Percentiles rank a stretch among this genome's conserved stretches.
These are phyloP conservation scores for Urtica urens DNA, from an alignment of 306 rosid genomes.

Conservation along the genomic window DNA sequence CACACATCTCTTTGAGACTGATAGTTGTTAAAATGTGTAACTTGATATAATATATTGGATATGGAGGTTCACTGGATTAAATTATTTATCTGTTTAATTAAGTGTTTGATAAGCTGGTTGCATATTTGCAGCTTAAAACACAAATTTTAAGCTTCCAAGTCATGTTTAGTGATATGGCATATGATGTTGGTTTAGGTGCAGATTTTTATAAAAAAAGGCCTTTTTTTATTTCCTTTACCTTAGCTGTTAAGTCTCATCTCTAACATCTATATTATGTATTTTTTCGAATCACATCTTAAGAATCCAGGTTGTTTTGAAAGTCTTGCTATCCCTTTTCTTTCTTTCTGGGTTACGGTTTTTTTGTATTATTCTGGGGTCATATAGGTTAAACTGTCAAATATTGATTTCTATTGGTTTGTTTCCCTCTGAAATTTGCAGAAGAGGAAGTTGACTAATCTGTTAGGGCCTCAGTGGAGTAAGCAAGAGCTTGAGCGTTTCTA, in stretches of 20 bases:
- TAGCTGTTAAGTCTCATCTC: background rate
- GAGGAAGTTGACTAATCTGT: constrained; percentile 82
- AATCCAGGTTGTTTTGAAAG: background rate
- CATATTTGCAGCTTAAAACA: background rate
- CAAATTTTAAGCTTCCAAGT: background rate
- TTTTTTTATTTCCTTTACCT: background rate
- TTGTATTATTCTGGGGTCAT: background rate
- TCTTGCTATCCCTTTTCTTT: background rate
- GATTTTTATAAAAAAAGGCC: background rate
- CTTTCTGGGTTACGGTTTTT: background rate
- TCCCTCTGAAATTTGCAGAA: constrained; percentile 43
- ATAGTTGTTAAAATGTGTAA: background rate
- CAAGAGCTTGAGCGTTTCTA: constrained; percentile 68
- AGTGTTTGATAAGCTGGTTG: background rate
- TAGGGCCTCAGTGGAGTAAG: constrained; percentile 90
- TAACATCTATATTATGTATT: background rate
- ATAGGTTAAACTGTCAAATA: background rate
- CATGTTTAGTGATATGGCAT: no score
- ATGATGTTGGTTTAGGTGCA: no score
- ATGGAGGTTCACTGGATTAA: background rate
- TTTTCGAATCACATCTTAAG: background rate
- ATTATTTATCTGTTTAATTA: background rate
- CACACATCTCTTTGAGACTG: background rate
- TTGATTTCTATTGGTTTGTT: constrained; percentile 13
- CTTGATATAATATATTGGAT: background rate